A percentile compares a stretch with the other conserved stretches of the same genome.
Conservation (phyloP, 2,329 filamentous ascomycete genomes). For the Xylaria sp. region DNA sequence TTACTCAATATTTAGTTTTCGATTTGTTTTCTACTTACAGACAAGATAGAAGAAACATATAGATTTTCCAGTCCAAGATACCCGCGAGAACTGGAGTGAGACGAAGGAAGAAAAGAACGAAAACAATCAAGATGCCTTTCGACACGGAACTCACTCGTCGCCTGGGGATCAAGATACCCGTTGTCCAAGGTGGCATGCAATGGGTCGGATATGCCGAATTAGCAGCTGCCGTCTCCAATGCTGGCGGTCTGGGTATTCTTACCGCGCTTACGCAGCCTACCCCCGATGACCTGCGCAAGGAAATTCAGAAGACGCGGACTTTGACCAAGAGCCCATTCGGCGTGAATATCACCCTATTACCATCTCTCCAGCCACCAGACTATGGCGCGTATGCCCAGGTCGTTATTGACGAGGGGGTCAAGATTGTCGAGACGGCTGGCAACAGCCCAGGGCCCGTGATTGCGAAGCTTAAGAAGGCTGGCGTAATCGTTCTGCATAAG, state of each 20-base stretch:
- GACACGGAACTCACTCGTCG: constrained; percentile 67
- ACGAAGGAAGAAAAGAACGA: not conserved
- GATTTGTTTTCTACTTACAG: not conserved
- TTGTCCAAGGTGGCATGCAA: constrained; percentile 90
- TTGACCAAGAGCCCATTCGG: constrained; percentile 85
- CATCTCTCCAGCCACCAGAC: constrained; percentile 87
- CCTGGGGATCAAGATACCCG: constrained; percentile 71
- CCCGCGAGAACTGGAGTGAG: not conserved
- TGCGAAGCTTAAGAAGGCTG: constrained; percentile 82
- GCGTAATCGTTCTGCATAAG: constrained; percentile 89
- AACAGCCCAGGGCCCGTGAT: constrained; percentile 92
- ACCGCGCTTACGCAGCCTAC: constrained; percentile 92
- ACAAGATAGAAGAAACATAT: not conserved
- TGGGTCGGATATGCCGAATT: constrained; percentile 85
- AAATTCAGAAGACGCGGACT: constrained; percentile 86
- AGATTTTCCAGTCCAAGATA: not conserved
- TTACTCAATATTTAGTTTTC: not conserved
- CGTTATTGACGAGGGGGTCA: constrained; percentile 91
- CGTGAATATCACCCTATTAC: constrained; percentile 95
- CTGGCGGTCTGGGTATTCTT: constrained; percentile 84
- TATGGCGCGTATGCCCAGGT: constrained; percentile 92
- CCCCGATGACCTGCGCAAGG: constrained; percentile 89
- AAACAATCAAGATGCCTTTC: constrained; percentile 61
- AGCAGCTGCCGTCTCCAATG: constrained; percentile 79
- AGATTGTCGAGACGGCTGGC: constrained; percentile 91